These are phyloP conservation scores for Kurtzmaniella quercitrusa DNA, from an alignment of 1,139 yeast genomes.

Conservation along the genomic window DNA sequence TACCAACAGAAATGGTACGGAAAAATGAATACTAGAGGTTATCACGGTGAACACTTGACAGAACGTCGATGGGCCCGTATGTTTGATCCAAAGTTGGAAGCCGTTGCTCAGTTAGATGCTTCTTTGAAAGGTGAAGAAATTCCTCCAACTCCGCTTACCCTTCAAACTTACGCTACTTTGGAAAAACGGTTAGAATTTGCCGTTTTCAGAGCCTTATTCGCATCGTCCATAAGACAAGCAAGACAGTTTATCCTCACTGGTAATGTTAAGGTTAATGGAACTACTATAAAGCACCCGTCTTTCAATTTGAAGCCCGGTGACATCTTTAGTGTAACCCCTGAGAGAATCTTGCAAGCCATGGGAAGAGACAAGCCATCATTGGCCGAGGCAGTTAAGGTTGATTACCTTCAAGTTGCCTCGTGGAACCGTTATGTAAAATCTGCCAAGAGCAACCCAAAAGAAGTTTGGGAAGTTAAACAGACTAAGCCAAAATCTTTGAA, in stretches of 20 bases:
- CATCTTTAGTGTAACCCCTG: slow-evolving; percentile 80
- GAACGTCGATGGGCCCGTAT: slow-evolving; percentile 76
- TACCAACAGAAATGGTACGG: slow-evolving; percentile 92
- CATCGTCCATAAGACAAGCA: slow-evolving; percentile 91
- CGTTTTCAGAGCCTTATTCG: slow-evolving; percentile 86
- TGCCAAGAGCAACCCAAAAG: slow-evolving; percentile 56
- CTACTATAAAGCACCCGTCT: slow-evolving; percentile 72
- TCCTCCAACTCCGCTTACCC: slow-evolving; percentile 70
- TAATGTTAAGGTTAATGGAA: slow-evolving; percentile 82
- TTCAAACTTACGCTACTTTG: slow-evolving; percentile 84
- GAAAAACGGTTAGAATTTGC: slow-evolving; percentile 91
- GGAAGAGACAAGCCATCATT: slow-evolving; percentile 81
- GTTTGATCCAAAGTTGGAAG: slow-evolving; percentile 71
- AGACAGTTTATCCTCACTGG: slow-evolving; percentile 83
- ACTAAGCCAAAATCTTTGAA: slow-evolving; percentile 40
- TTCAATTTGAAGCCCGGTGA: slow-evolving; percentile 82
- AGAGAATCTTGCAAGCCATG: slow-evolving; percentile 77
- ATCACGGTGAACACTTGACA: slow-evolving; percentile 91
- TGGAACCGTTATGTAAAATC: slow-evolving; percentile 71
- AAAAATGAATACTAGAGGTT: slow-evolving; percentile 88
- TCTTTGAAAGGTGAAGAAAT: slow-evolving; percentile 59
- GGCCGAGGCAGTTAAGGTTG: slow-evolving; percentile 60
- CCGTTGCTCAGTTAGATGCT: slow-evolving; percentile 83
- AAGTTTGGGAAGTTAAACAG: slow-evolving; percentile 53
- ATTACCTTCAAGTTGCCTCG: slow-evolving; percentile 62